These are phyloP conservation scores for Ophiostoma angusticollis DNA, from an alignment of 2,329 filamentous ascomycete species.

Conservation along the genomic window DNA sequence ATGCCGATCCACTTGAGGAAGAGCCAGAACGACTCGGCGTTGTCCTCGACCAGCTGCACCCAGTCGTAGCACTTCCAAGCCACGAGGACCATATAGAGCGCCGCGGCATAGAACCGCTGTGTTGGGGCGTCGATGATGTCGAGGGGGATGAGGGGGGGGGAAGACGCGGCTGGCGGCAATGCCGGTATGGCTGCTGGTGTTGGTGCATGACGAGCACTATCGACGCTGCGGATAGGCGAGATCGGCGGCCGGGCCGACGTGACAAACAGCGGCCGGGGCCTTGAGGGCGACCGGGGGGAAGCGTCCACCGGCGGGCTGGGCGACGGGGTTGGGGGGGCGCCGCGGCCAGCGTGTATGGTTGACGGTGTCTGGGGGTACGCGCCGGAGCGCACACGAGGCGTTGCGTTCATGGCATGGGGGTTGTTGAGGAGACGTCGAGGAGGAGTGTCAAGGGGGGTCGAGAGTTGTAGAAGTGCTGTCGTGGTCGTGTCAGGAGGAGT, in stretches of 20 bases:
- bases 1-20: conserved; percentile 90
- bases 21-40: conserved; percentile 74
- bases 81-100: conserved; percentile 63
- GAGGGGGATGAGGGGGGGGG: conserved; percentile 61
- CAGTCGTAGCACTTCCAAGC: conserved; percentile 85
- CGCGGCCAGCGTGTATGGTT: conserved; percentile 7
- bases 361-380: conserved; percentile 17
- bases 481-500: not conserved
- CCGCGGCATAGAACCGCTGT: conserved; percentile 76
- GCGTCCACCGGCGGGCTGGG: conserved; percentile 12
- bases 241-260: not conserved
- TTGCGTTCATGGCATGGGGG: conserved; percentile 17
- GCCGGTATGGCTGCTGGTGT: not conserved
- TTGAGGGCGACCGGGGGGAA: not conserved
- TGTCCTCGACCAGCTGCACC: conserved; percentile 62
- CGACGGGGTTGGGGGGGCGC: conserved; percentile 14
- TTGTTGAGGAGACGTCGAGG: too few relatives aligned
- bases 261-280: conserved; percentile 7
- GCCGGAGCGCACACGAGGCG: conserved; percentile 17
- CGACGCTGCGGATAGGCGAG: conserved; percentile 16
- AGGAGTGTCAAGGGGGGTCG: not conserved
- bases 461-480: not conserved
- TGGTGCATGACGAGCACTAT: too few relatives aligned
- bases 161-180: not conserved
- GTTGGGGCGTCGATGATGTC: conserved; percentile 77